A percentile compares a stretch with the other conserved stretches of the same genome.
These are phyloP conservation scores for Pythium sukuiense DNA, from an alignment of 352 stramenopile genomes.

Conservation along the genomic window DNA sequence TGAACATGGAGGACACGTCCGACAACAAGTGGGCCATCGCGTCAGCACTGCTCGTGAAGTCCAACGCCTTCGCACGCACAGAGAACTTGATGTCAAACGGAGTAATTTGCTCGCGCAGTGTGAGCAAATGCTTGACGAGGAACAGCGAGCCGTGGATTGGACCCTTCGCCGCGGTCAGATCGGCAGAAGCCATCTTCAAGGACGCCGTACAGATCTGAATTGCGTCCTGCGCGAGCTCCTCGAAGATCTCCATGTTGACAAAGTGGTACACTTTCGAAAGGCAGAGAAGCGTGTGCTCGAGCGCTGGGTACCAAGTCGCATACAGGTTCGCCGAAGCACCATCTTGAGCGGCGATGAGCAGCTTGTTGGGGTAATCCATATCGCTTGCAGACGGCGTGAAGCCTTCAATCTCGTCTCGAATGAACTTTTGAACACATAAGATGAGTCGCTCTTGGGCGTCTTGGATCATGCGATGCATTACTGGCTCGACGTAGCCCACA, in stretches of 20 bases:
- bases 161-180: constrained; percentile 54
- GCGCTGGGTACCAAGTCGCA: constrained; percentile 79
- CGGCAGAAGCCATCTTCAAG: constrained; percentile 72
- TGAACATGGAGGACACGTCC: constrained; percentile 66
- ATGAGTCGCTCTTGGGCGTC: constrained; percentile 83
- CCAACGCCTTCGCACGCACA: constrained; percentile 64
- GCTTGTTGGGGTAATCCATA: constrained; percentile 74
- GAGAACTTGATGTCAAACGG: constrained; percentile 85
- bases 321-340: constrained; percentile 46
- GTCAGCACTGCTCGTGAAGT: constrained; percentile 76
- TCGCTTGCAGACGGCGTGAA: constrained; percentile 56
- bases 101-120: constrained; percentile 81
- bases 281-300: constrained; percentile 83
- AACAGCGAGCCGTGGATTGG: constrained; percentile 70
- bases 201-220: constrained; percentile 79
- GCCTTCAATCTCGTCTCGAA: constrained; percentile 81
- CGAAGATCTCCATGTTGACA: constrained; percentile 86
- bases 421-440: constrained; percentile 82
- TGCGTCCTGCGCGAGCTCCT: constrained; percentile 80
- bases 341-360: constrained; percentile 35
- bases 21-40: constrained; percentile 71
- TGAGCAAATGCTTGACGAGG: constrained; percentile 82
- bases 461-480: constrained; percentile 85
- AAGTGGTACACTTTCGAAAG: constrained; percentile 87
- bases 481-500: constrained; percentile 60